phyloP scores from a whole-genome alignment of 75 land plant species.

The Chamaecyparis obtusa region DNA sequence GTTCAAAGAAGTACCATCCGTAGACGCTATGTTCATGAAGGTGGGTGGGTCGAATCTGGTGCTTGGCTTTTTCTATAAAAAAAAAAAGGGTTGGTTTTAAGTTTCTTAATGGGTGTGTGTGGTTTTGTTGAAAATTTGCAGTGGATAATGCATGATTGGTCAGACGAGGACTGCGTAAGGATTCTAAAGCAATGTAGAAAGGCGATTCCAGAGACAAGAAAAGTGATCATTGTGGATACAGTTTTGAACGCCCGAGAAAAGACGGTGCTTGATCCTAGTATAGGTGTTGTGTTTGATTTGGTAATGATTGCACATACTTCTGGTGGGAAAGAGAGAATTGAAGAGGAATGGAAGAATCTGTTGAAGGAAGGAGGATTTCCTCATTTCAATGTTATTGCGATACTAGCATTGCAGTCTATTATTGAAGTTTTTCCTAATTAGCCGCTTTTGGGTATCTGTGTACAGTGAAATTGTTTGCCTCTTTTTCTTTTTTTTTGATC shows the following conservation, averaged over 20 bases:
- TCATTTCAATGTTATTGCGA: not conserved
- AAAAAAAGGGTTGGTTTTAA: no score
- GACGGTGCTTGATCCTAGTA: not conserved
- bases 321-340: slow-evolving; percentile 1
- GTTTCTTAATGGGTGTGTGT: not conserved
- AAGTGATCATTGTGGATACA: no score
- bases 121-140: not conserved
- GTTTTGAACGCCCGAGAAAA: no score
- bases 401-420: no score
- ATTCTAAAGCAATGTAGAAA: no score
- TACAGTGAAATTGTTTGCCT: no score
- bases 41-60: not conserved
- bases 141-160: slow-evolving; percentile 10
- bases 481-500: no score
- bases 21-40: slow-evolving; percentile 36
- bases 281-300: slow-evolving; percentile 14
- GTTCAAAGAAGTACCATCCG: slow-evolving; percentile 24
- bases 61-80: not conserved
- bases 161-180: no score
- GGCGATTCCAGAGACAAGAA: no score
- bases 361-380: slow-evolving; percentile 37
- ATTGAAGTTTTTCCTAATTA: no score
- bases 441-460: no score
- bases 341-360: slow-evolving; percentile 21
- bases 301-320: slow-evolving; percentile 28